phyloP scores from a whole-genome alignment of 1,139 yeast genomes.

The Komagataea norvegica region DNA sequence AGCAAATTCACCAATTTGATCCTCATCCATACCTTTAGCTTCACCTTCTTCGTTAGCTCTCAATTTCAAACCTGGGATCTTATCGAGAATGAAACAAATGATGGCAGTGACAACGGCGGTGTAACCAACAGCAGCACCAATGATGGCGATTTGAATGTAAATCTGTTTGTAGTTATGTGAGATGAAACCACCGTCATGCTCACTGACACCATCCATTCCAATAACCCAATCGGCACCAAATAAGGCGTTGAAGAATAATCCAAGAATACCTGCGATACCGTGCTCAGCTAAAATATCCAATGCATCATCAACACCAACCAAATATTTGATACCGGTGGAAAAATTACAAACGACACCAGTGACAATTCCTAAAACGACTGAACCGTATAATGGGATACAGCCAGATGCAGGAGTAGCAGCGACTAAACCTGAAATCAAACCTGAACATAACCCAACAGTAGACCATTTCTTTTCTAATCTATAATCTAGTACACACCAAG shows the following conservation, averaged over 20 bases:
- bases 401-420: conserved; percentile 97
- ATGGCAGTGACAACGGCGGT: conserved; percentile 74
- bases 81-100: conserved; percentile 67
- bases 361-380: conserved; percentile 75
- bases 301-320: conserved; percentile 82
- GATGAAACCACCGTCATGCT: conserved; percentile 88
- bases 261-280: conserved; percentile 93
- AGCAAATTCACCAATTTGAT: conserved; percentile 97
- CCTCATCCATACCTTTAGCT: conserved; percentile 88
- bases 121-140: conserved; percentile 70
- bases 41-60: conserved; percentile 84
- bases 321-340: conserved; percentile 80
- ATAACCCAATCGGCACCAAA: conserved; percentile 86
- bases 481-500: conserved; percentile 90
- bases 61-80: conserved; percentile 77
- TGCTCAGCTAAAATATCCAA: conserved; percentile 96
- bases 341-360: conserved; percentile 87
- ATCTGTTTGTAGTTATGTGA: conserved; percentile 87
- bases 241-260: conserved; percentile 79
- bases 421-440: conserved; percentile 89
- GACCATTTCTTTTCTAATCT: conserved; percentile 88
- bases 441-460: conserved; percentile 92
- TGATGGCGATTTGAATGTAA: conserved; percentile 83
- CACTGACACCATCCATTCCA: conserved; percentile 82
- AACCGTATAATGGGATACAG: conserved; percentile 85